A percentile compares a stretch with the other conserved stretches of the same genome.
These are phyloP conservation scores for Pholiota conissans DNA, from an alignment of 768 basidiomycete species.

Conservation along the genomic window DNA sequence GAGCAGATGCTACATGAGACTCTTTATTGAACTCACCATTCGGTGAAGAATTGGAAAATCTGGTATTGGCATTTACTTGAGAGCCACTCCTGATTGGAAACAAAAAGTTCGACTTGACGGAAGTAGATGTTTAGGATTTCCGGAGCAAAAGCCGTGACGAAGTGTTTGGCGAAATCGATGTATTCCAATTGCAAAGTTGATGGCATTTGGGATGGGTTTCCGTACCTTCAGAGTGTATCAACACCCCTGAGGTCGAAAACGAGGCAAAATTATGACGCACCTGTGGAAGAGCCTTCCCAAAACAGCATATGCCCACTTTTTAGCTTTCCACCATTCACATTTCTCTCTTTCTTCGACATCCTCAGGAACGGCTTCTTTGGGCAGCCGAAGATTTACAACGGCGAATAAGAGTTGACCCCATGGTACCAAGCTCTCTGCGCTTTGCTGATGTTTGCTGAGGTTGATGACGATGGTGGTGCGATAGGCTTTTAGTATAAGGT, in stretches of 20 bases:
- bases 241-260: too few species aligned
- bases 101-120: conserved; percentile 66
- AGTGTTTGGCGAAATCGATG: conserved; percentile 71
- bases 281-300: conserved; percentile 80
- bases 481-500: conserved; percentile 87
- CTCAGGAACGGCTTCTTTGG: conserved; percentile 61
- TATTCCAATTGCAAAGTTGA: conserved; percentile 70
- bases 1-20: neutral
- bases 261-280: conserved; percentile 33
- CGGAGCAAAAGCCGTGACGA: conserved; percentile 76
- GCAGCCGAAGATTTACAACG: conserved; percentile 72
- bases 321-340: conserved; percentile 87
- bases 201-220: conserved; percentile 86
- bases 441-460: conserved; percentile 74
- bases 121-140: conserved; percentile 86
- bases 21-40: conserved; percentile 58
- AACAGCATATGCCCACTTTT: conserved; percentile 91
- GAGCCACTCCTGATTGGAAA: conserved; percentile 76
- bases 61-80: conserved; percentile 83
- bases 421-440: conserved; percentile 71
- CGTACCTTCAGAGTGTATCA: conserved; percentile 51
- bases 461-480: conserved; percentile 77
- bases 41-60: conserved; percentile 82
- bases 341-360: conserved; percentile 77
- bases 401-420: conserved; percentile 86